Evolutionary conservation across 2,329 filamentous ascomycete species (phyloP).

Genomic region (Periconia macrospinosa): DNA sequence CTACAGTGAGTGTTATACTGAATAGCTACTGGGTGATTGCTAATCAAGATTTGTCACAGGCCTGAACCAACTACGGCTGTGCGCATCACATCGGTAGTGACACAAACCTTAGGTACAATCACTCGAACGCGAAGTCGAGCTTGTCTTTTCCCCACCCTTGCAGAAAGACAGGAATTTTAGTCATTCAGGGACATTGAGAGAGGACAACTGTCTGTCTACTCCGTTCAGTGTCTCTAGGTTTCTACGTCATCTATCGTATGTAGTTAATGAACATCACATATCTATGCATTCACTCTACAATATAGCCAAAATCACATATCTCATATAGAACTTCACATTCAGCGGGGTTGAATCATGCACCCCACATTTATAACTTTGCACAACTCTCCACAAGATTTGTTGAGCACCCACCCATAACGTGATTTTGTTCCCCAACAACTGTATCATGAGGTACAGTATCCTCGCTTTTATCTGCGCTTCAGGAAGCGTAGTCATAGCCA

Average conservation of each 20-base stretch:
- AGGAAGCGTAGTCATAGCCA: conserved; percentile 1
- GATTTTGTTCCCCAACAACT: neutral
- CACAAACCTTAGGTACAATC: conserved; percentile 11
- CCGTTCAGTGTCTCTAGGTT: neutral
- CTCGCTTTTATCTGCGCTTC: neutral
- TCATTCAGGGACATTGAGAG: neutral
- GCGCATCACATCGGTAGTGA: conserved; percentile 12
- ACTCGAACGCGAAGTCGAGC: conserved; percentile 9
- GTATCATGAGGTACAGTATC: neutral
- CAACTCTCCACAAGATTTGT: neutral
- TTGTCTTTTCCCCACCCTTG: conserved; percentile 2
- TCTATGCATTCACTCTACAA: neutral
- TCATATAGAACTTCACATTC: too few relatives aligned
- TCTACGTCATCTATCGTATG: neutral
- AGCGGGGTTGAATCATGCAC: neutral
- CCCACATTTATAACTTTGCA: neutral
- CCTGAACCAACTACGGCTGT: conserved; percentile 22
- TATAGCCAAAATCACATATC: neutral
- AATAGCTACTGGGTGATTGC: conserved; percentile 1
- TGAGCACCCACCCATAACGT: neutral
- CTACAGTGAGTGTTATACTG: conserved; percentile 10
- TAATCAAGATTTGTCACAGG: conserved; percentile 5
- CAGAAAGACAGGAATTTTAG: conserved; percentile 6
- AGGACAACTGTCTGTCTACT: neutral
- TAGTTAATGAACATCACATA: neutral